These are phyloP conservation scores for Thecamonas trahens DNA, from an alignment of 78 protist genomes.

Conservation along the genomic window DNA sequence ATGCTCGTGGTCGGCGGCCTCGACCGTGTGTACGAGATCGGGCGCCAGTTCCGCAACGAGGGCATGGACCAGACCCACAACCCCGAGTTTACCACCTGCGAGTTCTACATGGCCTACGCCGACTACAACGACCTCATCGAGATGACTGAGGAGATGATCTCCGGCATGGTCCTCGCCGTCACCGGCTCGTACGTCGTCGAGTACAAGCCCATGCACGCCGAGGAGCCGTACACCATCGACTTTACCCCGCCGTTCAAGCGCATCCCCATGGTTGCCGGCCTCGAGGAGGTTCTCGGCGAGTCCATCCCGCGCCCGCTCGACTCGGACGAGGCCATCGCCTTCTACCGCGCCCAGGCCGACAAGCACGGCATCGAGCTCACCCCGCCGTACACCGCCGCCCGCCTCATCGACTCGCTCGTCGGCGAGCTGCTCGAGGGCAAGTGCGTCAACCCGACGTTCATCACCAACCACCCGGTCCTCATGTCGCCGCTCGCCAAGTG, in stretches of 20 bases:
- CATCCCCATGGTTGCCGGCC: conserved; percentile 74
- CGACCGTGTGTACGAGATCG: conserved; percentile 99
- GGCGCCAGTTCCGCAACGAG: conserved; percentile 99
- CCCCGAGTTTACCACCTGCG: conserved; percentile 99
- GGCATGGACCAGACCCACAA: conserved; percentile 98
- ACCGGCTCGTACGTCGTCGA: conserved; percentile 43
- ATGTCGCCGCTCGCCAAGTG: conserved; percentile 99
- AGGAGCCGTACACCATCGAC: conserved; percentile 66
- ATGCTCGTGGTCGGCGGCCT: conserved; percentile 96
- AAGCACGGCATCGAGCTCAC: conserved; percentile 72
- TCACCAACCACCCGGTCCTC: conserved; percentile 95
- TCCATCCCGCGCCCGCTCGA: conserved; percentile 53
- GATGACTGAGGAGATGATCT: conserved; percentile 83
- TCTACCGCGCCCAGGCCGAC: conserved; percentile 70
- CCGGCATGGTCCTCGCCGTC: conserved; percentile 46
- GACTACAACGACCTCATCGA: conserved; percentile 98
- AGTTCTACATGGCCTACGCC: conserved; percentile 98
- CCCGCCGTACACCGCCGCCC: conserved; percentile 92
- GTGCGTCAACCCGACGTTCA: conserved; percentile 95
- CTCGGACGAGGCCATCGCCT: conserved; percentile 55
- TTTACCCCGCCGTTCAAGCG: conserved; percentile 96
- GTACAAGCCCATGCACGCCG: conserved; percentile 69
- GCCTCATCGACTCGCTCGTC: conserved; percentile 94
- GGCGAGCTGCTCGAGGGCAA: conserved; percentile 86
- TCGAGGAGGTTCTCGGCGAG: conserved; percentile 62